Percentiles rank a stretch among this genome's conserved stretches.
Evolutionary conservation across 371 early-diverging fungal genomes (phyloP).

Genomic region (Lichtheimia ramosa): DNA sequence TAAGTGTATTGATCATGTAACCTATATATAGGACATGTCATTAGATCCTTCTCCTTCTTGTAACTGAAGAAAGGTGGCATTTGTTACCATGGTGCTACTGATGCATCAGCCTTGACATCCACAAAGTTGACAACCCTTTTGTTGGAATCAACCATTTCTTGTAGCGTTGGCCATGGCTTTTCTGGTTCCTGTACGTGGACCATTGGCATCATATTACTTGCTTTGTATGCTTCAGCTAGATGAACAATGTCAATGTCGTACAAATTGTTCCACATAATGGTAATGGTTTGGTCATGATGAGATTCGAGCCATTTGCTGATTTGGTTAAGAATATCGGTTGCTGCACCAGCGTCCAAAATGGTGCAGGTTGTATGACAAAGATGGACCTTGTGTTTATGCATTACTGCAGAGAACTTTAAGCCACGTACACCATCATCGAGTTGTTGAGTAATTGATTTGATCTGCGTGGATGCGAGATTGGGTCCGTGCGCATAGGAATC

Average conservation of each 20-base stretch:
- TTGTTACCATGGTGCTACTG: conserved; percentile 59
- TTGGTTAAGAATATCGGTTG: conserved; percentile 41
- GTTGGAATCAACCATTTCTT: conserved; percentile 57
- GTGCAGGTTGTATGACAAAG: conserved; percentile 67
- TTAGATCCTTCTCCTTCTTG: background rate
- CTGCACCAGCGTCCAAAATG: conserved; percentile 61
- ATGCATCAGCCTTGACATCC: conserved; percentile 50
- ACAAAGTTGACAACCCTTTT: conserved; percentile 68
- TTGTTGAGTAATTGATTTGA: conserved; percentile 54
- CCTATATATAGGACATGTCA: conserved; percentile 24
- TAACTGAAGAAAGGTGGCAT: background rate
- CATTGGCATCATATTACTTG: conserved; percentile 52
- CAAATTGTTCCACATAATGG: conserved; percentile 74
- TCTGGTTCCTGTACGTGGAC: conserved; percentile 23
- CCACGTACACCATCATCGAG: conserved; percentile 72
- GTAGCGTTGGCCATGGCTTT: conserved; percentile 67
- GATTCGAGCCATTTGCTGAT: conserved; percentile 56
- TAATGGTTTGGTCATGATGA: conserved; percentile 67
- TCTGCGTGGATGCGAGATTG: conserved; percentile 64
- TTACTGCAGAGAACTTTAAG: conserved; percentile 68
- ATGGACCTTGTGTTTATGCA: conserved; percentile 46
- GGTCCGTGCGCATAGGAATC: conserved; percentile 66
- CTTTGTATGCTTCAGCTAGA: conserved; percentile 46
- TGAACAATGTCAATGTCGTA: conserved; percentile 42
- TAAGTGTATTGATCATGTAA: conserved; percentile 50